Evolutionary conservation across 2,329 filamentous ascomycete species (phyloP).

Genomic region (Monilinia fructicola): DNA sequence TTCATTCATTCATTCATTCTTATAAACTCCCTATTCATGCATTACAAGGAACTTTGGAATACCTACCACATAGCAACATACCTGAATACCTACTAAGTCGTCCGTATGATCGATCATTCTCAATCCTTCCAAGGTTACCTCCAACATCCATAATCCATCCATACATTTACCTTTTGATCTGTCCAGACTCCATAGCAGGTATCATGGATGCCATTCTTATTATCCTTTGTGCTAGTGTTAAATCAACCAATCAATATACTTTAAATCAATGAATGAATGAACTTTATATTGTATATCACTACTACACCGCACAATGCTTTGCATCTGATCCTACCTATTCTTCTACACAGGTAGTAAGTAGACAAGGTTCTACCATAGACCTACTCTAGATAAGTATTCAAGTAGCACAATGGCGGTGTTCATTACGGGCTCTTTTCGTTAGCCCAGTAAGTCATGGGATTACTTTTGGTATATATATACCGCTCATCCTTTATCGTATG

Average conservation of each 20-base stretch:
- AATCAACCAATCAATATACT: neutral
- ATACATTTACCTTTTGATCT: no score
- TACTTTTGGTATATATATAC: no score
- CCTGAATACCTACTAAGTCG: neutral
- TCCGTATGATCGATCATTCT: no score
- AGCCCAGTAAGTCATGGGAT: no score
- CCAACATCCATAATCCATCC: no score
- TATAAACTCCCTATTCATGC: no score
- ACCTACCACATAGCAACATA: no score
- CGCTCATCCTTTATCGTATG: neutral
- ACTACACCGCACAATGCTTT: neutral
- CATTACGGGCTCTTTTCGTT: no score
- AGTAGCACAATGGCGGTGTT: no score
- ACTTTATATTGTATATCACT: neutral
- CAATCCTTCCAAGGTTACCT: no score
- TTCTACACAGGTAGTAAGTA: neutral
- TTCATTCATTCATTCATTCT: neutral
- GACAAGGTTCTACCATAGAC: neutral
- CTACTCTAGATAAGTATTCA: neutral
- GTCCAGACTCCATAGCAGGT: no score
- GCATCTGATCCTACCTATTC: neutral
- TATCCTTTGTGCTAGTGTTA: neutral
- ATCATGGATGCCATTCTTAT: neutral
- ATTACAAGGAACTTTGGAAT: no score
- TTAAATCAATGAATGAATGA: neutral